A percentile compares a stretch with the other conserved stretches of the same genome.
Evolutionary conservation across 768 basidiomycete species (phyloP).

Genomic region (Chalciporus piperatus): DNA sequence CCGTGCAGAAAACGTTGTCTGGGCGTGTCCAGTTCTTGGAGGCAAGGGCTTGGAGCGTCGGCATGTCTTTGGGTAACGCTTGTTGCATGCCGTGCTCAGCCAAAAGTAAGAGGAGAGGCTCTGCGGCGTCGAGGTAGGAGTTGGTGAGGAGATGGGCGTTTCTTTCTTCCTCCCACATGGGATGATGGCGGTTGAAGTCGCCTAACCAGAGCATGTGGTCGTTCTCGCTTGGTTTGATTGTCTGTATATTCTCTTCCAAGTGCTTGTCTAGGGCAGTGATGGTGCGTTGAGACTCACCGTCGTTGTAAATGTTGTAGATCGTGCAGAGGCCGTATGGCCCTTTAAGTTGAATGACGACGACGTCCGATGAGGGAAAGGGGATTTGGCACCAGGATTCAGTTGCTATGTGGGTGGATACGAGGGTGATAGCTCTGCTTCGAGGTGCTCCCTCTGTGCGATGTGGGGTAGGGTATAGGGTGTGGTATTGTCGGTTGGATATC

Average conservation of each 20-base stretch:
- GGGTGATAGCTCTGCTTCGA: no score
- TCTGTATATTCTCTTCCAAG: background rate
- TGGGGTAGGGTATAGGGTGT: no score
- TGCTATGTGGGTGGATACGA: no score
- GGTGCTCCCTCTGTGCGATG: no score
- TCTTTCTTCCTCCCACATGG: conserved; percentile 25
- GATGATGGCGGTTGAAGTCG: conserved; percentile 35
- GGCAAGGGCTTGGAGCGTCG: conserved; percentile 17
- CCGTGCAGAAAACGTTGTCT: conserved; percentile 34
- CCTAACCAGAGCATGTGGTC: conserved; percentile 24
- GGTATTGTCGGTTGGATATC: no score
- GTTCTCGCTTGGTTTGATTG: background rate
- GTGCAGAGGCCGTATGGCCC: background rate
- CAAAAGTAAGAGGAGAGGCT: conserved; percentile 18
- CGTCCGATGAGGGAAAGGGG: conserved; percentile 15
- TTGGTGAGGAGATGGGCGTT: conserved; percentile 24
- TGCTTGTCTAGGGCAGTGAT: background rate
- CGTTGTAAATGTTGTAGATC: conserved; percentile 16
- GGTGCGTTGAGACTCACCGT: conserved; percentile 1
- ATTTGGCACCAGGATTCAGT: conserved; percentile 7
- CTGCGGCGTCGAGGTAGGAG: background rate
- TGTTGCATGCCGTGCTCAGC: conserved; percentile 23
- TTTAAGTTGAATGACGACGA: conserved; percentile 17
- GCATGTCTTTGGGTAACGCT: conserved; percentile 28
- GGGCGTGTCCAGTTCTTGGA: conserved; percentile 32